Evolutionary conservation across 257 asterid species (phyloP).

Genomic region (Nicotiana tomentosiformis): DNA sequence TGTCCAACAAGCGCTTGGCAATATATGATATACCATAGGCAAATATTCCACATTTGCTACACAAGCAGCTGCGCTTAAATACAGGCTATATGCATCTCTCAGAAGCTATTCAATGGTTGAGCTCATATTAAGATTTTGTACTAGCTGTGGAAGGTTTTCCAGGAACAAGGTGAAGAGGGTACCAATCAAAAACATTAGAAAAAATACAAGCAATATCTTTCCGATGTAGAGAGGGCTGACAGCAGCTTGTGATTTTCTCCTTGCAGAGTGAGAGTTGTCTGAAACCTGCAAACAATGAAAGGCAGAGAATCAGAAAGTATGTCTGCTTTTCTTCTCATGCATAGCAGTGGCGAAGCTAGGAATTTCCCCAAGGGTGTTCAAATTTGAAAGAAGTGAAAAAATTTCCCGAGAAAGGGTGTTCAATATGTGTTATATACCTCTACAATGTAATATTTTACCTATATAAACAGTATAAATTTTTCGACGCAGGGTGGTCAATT

Average conservation of each 20-base stretch:
- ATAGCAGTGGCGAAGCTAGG: too few relatives aligned
- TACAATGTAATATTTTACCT: too few relatives aligned
- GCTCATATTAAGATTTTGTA: constrained; percentile 11
- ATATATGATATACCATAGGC: not conserved
- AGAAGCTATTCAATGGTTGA: not conserved
- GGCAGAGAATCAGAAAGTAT: not conserved
- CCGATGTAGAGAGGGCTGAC: constrained; percentile 40
- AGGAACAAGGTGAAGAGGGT: constrained; percentile 57
- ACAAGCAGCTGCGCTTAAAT: not conserved
- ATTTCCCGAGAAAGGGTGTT: too few relatives aligned
- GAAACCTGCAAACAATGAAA: constrained; percentile 30
- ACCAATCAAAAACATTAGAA: constrained; percentile 60
- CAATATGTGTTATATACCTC: too few relatives aligned
- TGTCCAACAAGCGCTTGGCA: not conserved
- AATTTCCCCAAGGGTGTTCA: too few relatives aligned
- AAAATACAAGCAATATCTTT: constrained; percentile 61
- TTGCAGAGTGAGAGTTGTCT: constrained; percentile 17
- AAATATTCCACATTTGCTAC: not conserved
- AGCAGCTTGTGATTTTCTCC: constrained; percentile 14
- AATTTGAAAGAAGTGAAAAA: too few relatives aligned
- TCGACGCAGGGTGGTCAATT: too few relatives aligned
- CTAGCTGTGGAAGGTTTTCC: constrained; percentile 71
- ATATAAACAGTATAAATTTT: too few relatives aligned
- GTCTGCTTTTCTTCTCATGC: not conserved
- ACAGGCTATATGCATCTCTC: not conserved